phyloP scores from a whole-genome alignment of 2,329 filamentous ascomycete genomes.

The Epichloe uncinata region DNA sequence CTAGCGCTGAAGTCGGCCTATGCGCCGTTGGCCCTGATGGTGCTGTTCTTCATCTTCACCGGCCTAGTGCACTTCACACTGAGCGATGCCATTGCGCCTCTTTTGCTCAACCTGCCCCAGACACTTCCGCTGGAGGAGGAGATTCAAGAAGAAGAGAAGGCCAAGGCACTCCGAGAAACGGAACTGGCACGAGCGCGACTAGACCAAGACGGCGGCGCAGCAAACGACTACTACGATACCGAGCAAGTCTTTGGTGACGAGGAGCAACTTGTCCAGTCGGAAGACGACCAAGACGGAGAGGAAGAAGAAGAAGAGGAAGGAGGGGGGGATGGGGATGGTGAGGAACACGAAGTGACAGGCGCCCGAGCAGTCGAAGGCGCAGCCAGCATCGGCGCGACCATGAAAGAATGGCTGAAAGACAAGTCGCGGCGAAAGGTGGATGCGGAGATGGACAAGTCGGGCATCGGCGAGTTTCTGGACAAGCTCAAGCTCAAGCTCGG shows the following conservation, averaged over 20 bases:
- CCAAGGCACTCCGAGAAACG: slow-evolving; percentile 25
- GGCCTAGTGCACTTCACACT: slow-evolving; percentile 63
- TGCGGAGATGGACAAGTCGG: slow-evolving; percentile 12
- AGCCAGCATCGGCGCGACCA: slow-evolving; percentile 17
- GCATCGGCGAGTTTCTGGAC: slow-evolving; percentile 15
- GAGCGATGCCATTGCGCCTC: slow-evolving; percentile 58
- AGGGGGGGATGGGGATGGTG: slow-evolving; percentile 12
- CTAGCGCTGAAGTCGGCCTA: slow-evolving; percentile 57
- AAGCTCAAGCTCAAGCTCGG: slow-evolving; percentile 9
- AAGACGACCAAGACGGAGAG: slow-evolving; percentile 16
- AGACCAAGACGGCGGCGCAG: slow-evolving; percentile 12
- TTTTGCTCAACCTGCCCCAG: slow-evolving; percentile 67
- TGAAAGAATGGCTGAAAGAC: slow-evolving; percentile 22
- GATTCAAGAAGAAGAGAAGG: slow-evolving; percentile 29
- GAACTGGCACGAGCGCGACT: slow-evolving; percentile 12
- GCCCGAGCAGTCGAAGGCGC: slow-evolving; percentile 26
- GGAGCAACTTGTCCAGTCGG: slow-evolving; percentile 9
- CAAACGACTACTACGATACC: slow-evolving; percentile 22
- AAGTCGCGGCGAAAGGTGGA: slow-evolving; percentile 24
- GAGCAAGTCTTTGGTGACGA: slow-evolving; percentile 24
- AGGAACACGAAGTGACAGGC: slow-evolving; percentile 14
- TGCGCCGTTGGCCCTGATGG: slow-evolving; percentile 62
- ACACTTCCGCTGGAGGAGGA: slow-evolving; percentile 48
- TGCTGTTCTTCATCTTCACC: slow-evolving; percentile 63
- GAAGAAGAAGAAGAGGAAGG: slow-evolving; percentile 14